Evolutionary conservation across 305 asterid genomes (phyloP).

Genomic region (Rubia occidens): DNA sequence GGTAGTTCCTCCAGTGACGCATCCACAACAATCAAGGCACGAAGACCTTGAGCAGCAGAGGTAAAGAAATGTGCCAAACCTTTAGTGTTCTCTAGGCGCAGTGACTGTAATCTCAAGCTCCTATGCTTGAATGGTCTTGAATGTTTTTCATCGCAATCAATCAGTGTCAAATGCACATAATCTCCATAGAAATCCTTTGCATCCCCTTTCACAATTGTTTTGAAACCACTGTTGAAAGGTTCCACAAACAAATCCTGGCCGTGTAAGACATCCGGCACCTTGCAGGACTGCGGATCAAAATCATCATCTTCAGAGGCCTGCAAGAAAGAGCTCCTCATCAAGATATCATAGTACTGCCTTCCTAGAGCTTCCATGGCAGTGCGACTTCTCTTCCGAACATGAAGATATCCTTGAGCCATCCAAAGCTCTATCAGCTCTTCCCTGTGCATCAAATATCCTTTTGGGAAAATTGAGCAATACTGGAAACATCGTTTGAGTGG

Average conservation of each 20-base stretch:
- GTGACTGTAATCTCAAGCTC: constrained; percentile 18
- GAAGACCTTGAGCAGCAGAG: constrained; percentile 9
- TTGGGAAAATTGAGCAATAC: not conserved
- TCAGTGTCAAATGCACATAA: not conserved
- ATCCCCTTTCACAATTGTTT: not conserved
- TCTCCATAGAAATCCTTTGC: not conserved
- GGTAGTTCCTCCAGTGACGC: not conserved
- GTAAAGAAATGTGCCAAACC: not conserved
- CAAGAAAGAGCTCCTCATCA: constrained; percentile 10
- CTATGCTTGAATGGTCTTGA: not conserved
- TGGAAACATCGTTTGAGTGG: not conserved
- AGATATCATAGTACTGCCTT: constrained; percentile 2
- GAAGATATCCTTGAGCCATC: not conserved
- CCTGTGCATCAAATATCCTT: not conserved
- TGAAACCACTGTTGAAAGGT: not conserved
- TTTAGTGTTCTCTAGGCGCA: not conserved
- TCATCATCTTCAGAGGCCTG: constrained; percentile 5
- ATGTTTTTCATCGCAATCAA: not conserved
- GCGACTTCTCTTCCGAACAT: too few species aligned
- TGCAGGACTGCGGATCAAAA: constrained; percentile 7
- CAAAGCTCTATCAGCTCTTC: not conserved
- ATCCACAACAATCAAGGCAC: constrained; percentile 7
- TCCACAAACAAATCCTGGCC: not conserved
- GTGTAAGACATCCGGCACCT: constrained; percentile 14
- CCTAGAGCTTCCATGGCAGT: constrained; percentile 1